Base-by-base conservation (phyloP, 2,329 filamentous ascomycete species). In the Aspergillus bombycis region DNA sequence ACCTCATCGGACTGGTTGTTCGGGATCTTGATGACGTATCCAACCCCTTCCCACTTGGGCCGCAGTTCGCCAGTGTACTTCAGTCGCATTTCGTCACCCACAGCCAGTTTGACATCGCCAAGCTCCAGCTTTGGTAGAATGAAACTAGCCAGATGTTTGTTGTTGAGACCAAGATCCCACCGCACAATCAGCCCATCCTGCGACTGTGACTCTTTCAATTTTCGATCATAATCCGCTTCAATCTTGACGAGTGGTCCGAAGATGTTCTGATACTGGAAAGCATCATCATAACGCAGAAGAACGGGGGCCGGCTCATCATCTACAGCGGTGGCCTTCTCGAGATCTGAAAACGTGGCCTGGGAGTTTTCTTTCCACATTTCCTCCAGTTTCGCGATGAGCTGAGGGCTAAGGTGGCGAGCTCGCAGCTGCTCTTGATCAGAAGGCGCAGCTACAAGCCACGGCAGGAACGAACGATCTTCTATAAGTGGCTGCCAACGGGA, bases 291-390 rank as follows among this genome's bases (percentile, higher is more conserved):
- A 70, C 93, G 92, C 48, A 98, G 84, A 28, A 97, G 84, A 9
- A 99, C 95, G 1, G 94, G 93, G 19, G 93, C 90, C 28, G 96
- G 96, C 60, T 98, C 95, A 74, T 99, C 95, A 75, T 99, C 96
- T 65, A 96, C 91, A 67, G 91, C 93, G 55, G 91, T 90, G 41
- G 91, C 91, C 78, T 96, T 97, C 77, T 98, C 95, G 38, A 99
- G 82, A 78, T 97, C 94, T 64, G 91, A 89, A 68, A 97, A 89
- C 0, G 94, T 98, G 55, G 94, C 94, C 66, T 85, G 88, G 4
- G 92, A 88, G 72, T 97, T 94, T 67, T 97, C 93, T 79, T 99
- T 99, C 95, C 95, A 99, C 86, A 98, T 90, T 79, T 97, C 95
- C 79, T 99, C 95, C 65, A 99, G 82, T 76, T 96, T 97, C 16